Base-by-base conservation (phyloP, 176 grass and related monocot genomes). In the Oryza coarctata region DNA sequence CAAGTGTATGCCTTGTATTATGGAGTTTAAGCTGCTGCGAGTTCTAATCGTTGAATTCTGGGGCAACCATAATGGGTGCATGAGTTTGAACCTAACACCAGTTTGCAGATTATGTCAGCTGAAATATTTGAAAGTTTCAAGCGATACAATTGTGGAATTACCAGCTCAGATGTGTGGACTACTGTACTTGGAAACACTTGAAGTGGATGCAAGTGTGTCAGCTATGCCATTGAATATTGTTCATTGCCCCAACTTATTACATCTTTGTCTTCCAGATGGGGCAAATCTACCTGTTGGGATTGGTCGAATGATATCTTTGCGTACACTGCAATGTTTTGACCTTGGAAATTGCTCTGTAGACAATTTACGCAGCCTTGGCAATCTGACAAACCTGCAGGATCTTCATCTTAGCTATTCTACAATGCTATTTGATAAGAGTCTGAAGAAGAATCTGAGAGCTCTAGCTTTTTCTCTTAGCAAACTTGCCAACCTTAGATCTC, bases 11-110 rank as follows among this genome's bases (percentile, higher is more conserved):
- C 71, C 71, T 31, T 32, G 43, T 6, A 10, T 73, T 22, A 27
- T 50, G 71, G 43, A 18, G 11, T 32, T 73, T 50, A 73, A 73
- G 15, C 17, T 22, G 4, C 71, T 73, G 14, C 39, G 28, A 73
- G 71, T 73, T 50, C 44, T 73, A 32, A 50, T 31, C 44, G 43
- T 73, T 1, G 27, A 73, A 30, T 50, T 73, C 32, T 73, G 71
- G 71, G 71, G 71, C 49, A 44, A 73, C 10, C 43, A 32, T 31
- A 9, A 11, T 34, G 52, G 32, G 49, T n/a, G 6, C 17, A 55
- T 0, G 1, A 35, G 30, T 23, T 75, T 75, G 8, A 40, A 40
- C 11, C 61, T 63, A 4, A 28, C 25, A 13, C 1, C 26, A 63
- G 4, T 63, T 14, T 29, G 11, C 11, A 29, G 26, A 13, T 14